These are phyloP conservation scores for Blastocladiella emersonii DNA, from an alignment of 371 early-diverging fungal genomes.

Conservation along the genomic window DNA sequence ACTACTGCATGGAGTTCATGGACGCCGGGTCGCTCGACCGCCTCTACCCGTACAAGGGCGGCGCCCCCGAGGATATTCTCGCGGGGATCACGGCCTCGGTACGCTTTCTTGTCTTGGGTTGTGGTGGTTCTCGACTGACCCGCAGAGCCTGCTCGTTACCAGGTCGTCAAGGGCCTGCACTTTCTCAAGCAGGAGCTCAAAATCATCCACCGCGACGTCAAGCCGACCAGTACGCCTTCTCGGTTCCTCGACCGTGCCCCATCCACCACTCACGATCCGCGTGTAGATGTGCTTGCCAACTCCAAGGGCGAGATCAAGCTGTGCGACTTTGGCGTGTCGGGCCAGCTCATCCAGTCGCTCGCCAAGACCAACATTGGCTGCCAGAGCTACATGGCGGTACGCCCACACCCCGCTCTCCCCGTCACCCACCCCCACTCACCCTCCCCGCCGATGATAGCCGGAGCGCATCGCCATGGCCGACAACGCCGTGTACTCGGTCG, in stretches of 20 bases:
- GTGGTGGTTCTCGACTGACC: neutral
- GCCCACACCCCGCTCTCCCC: neutral
- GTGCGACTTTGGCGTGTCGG: slow-evolving; percentile 89
- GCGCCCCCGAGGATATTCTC: slow-evolving; percentile 69
- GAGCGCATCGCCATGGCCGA: slow-evolving; percentile 62
- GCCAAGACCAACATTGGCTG: slow-evolving; percentile 77
- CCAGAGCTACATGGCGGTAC: slow-evolving; percentile 33
- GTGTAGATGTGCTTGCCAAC: slow-evolving; percentile 56
- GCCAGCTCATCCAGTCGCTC: slow-evolving; percentile 72
- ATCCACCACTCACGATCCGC: too few species aligned
- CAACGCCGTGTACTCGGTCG: slow-evolving; percentile 62
- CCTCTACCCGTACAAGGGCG: slow-evolving; percentile 46
- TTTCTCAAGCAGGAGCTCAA: slow-evolving; percentile 77
- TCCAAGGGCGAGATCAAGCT: slow-evolving; percentile 84
- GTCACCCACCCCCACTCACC: too few species aligned
- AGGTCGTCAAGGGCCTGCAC: slow-evolving; percentile 74
- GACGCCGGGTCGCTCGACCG: slow-evolving; percentile 85
- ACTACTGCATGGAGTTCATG: slow-evolving; percentile 91
- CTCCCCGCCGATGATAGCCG: slow-evolving; percentile 38
- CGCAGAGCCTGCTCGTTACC: neutral
- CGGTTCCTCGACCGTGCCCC: too few species aligned
- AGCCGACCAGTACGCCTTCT: slow-evolving; percentile 5
- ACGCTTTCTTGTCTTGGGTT: slow-evolving; percentile 10
- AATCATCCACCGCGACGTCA: slow-evolving; percentile 66
- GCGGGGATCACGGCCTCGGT: slow-evolving; percentile 61